Base-by-base conservation (phyloP, 345 rosid genomes). In the Mercurialis annua region DNA sequence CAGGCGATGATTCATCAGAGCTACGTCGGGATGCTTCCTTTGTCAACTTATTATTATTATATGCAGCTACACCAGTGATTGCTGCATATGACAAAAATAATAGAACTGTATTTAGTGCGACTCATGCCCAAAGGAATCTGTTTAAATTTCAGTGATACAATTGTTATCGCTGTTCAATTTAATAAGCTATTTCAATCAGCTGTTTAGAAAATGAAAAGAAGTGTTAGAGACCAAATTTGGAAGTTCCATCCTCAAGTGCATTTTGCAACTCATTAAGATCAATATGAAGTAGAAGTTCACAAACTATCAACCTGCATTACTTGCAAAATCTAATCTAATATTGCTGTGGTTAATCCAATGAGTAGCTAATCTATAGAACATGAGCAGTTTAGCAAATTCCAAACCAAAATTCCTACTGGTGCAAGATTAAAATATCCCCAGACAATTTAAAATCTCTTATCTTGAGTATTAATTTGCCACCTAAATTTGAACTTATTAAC, bases 51-150 rank as follows among this genome's bases (percentile, higher is more conserved):
- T 76, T 77, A 76, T 93, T 93, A 70, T 93, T 93, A 77, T 93
- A 93, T n/a, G 97, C 96, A 16, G 94, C 97, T 54, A 93, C 98
- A 64, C 98, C 97, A 3, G 82, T 90, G 81, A 93, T 93, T 57
- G 98, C 98, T 90, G 79, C 76, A 51, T 42, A 57, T 1, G 46
- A 62, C 71, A 30, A 9, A 4, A 33, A 51, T 34, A 52, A 27
- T 31, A 64, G n/a, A 38, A 14, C 40, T 24, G 4, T 11, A 1
- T 51, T 29, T 42, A 55, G 38, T 18, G 40, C 14, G n/a, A 26
- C 29, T 11, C n/a, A 21, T 31, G 29, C 53, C 0, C 15, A 53
- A 18, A n/a, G n/a, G n/a, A 21, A 40, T 2, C 1, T 3, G 5
- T 40, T 3, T 8, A 8, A 5, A 21, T 12, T 38, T 60, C 30